These are phyloP conservation scores for Chlamydomonas eustigma DNA, from an alignment of 139 green algal genomes.

Conservation along the genomic window DNA sequence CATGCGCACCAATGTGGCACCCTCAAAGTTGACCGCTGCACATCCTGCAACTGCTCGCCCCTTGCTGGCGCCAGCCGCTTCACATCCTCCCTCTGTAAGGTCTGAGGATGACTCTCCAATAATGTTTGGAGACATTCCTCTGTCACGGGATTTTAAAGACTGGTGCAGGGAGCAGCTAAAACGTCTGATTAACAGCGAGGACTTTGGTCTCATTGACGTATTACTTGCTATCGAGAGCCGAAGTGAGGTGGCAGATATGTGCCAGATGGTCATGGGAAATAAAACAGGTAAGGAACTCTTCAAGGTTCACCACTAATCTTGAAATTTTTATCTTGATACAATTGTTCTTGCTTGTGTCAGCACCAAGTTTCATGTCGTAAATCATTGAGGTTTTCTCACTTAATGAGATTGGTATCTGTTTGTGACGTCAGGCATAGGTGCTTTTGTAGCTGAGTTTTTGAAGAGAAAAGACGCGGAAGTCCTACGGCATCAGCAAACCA, in stretches of 20 bases:
- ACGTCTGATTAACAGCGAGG: conserved; percentile 43
- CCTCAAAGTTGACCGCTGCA: no score
- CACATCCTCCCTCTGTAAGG: conserved; percentile 7
- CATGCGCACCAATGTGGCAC: no score
- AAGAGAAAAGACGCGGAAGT: conserved; percentile 56
- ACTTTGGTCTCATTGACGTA: conserved; percentile 72
- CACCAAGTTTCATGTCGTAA: no score
- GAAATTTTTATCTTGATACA: no score
- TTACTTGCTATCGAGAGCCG: conserved; percentile 59
- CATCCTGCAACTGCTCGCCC: not conserved
- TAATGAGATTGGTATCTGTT: no score
- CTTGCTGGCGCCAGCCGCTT: not conserved
- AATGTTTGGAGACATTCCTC: conserved; percentile 25
- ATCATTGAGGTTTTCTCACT: no score
- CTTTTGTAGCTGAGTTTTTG: conserved; percentile 83
- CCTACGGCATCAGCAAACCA: conserved; percentile 18
- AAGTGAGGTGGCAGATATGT: conserved; percentile 75
- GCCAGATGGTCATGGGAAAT: conserved; percentile 58
- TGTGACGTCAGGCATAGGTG: conserved; percentile 46
- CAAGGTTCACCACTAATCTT: no score
- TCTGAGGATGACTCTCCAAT: conserved; percentile 10
- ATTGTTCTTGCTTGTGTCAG: no score
- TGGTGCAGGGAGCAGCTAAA: conserved; percentile 10
- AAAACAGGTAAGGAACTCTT: conserved; percentile 47
- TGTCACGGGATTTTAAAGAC: conserved; percentile 31